Percentiles rank a stretch among this genome's conserved stretches.
phyloP scores from a whole-genome alignment of 345 rosid species.

The Hibiscus syriacus region DNA sequence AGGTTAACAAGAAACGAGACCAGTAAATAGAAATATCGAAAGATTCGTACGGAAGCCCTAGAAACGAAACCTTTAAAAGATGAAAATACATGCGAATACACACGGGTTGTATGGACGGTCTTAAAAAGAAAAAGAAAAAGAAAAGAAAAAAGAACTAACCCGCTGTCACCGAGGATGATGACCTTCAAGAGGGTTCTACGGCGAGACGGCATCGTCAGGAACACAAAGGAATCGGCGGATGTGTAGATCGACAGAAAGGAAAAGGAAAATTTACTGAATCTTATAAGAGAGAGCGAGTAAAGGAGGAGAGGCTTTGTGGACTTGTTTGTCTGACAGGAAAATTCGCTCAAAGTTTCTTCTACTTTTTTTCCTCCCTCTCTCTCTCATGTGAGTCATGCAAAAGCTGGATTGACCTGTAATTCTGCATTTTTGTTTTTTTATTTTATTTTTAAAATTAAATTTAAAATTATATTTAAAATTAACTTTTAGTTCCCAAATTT shows the following conservation, averaged over 20 bases:
- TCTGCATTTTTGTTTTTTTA: neutral
- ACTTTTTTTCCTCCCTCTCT: neutral
- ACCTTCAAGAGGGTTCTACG: conserved; percentile 84
- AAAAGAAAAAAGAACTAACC: too few relatives aligned
- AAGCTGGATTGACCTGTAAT: conserved; percentile 24
- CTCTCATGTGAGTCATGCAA: neutral
- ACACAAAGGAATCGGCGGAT: neutral
- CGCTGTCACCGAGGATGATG: conserved; percentile 98
- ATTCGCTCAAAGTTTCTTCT: neutral
- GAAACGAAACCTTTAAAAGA: neutral
- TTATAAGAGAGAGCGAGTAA: neutral
- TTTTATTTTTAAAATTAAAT: too few relatives aligned
- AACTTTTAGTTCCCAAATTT: too few relatives aligned
- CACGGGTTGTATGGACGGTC: neutral
- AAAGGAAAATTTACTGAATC: neutral
- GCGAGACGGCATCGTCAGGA: neutral
- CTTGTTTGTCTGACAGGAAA: neutral
- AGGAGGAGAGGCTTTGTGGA: neutral
- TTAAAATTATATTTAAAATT: too few relatives aligned
- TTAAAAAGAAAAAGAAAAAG: neutral
- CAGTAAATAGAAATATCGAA: conserved; percentile 5
- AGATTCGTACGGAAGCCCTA: conserved; percentile 4
- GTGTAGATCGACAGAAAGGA: neutral
- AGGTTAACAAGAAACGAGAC: neutral
- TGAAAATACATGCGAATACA: neutral